Conservation (phyloP, 108 stramenopile species). For the Skeletonema grethae region DNA sequence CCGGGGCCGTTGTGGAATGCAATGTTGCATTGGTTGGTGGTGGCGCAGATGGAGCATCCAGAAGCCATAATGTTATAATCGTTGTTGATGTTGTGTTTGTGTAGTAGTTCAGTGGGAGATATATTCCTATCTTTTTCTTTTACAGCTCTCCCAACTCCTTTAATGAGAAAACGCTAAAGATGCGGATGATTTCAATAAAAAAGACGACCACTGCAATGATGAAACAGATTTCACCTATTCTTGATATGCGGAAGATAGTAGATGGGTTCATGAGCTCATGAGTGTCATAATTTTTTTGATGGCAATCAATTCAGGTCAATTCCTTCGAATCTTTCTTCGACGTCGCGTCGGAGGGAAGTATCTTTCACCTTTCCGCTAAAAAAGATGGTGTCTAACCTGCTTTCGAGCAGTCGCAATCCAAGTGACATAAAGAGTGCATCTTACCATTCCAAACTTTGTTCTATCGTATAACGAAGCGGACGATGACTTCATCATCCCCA, state of each 20-base stretch:
- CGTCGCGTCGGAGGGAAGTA: no score
- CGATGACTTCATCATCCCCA: no score
- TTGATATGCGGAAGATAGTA: not conserved
- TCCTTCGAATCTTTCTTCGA: no score
- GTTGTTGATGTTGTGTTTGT: not conserved
- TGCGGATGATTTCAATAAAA: not conserved
- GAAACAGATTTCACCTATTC: constrained; percentile 1
- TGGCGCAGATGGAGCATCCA: constrained; percentile 37
- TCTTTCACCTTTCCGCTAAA: not conserved
- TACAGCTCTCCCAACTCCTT: not conserved
- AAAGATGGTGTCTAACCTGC: not conserved
- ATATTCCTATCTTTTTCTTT: no score
- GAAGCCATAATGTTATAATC: constrained; percentile 2
- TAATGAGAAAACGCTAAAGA: not conserved
- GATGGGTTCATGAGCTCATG: not conserved
- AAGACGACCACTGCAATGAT: not conserved
- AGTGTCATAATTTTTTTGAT: no score
- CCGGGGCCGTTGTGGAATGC: constrained; percentile 43
- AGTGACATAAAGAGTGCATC: not conserved
- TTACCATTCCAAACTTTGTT: no score
- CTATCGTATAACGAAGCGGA: no score
- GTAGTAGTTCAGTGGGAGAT: no score
- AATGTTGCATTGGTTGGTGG: constrained; percentile 34
- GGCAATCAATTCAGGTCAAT: no score
- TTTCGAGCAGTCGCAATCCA: not conserved